A percentile compares a stretch with the other conserved stretches of the same genome.
Evolutionary conservation across 2,329 filamentous ascomycete species (phyloP).

Genomic region (Penicillium sp.): DNA sequence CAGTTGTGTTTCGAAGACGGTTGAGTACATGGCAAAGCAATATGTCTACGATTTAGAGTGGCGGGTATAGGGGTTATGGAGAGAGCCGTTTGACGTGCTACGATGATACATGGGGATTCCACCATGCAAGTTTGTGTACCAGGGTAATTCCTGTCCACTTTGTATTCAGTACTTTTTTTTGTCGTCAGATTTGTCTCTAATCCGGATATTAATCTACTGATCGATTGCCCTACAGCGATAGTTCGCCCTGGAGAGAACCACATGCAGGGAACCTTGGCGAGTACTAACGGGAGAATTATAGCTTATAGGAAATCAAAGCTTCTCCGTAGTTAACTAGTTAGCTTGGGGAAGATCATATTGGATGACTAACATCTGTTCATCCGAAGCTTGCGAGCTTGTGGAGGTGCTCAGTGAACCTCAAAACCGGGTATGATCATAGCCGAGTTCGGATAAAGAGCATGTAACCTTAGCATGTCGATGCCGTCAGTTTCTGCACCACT

Average conservation of each 20-base stretch:
- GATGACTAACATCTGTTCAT: not conserved
- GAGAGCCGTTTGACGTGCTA: not conserved
- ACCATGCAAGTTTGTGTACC: not conserved
- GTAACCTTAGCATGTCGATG: slow-evolving; percentile 8
- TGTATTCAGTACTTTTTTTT: not conserved
- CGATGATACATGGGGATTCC: not conserved
- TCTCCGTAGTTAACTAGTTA: not conserved
- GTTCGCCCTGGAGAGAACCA: slow-evolving; percentile 7
- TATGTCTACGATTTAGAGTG: not conserved
- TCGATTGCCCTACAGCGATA: slow-evolving; percentile 3
- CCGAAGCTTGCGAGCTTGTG: not conserved
- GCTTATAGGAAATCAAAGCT: not conserved
- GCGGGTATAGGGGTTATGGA: not conserved
- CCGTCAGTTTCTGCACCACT: slow-evolving; percentile 7
- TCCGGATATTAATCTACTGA: not conserved
- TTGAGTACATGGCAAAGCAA: not conserved
- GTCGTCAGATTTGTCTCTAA: slow-evolving; percentile 1
- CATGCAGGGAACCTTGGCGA: not conserved
- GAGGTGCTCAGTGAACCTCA: not conserved
- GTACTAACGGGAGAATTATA: not conserved
- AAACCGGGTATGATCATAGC: not conserved
- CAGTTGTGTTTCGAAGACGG: not conserved
- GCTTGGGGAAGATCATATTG: not conserved
- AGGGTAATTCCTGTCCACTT: not conserved
- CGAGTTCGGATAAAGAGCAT: slow-evolving; percentile 11